These are phyloP conservation scores for Globomyces pollinis-pini DNA, from an alignment of 192 early-diverging fungal genomes.

Conservation along the genomic window DNA sequence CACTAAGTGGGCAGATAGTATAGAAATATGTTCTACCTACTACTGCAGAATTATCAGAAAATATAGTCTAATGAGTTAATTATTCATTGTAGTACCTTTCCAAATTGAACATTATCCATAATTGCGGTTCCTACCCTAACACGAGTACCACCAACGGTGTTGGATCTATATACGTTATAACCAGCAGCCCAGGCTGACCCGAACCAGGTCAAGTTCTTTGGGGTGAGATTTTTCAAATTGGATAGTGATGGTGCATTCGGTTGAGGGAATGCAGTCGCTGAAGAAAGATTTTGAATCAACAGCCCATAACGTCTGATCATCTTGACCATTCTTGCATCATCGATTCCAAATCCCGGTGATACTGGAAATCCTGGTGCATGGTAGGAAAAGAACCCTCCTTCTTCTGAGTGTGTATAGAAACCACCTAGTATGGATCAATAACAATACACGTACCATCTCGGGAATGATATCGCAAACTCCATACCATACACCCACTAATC, in stretches of 20 bases:
- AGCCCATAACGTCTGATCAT: neutral
- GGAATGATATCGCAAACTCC: constrained; percentile 33
- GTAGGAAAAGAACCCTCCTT: constrained; percentile 14
- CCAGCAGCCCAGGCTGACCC: constrained; percentile 6
- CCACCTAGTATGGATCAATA: too few relatives aligned
- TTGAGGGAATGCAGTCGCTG: neutral
- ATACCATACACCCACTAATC: constrained; percentile 30
- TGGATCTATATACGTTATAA: neutral
- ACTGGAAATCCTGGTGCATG: constrained; percentile 22
- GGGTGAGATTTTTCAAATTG: neutral
- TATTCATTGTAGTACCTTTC: too few relatives aligned
- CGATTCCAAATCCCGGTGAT: neutral
- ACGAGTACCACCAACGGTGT: neutral
- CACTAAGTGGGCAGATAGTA: too few relatives aligned
- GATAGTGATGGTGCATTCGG: neutral
- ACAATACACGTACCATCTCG: too few relatives aligned
- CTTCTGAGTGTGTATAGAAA: constrained; percentile 24
- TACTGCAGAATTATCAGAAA: too few relatives aligned
- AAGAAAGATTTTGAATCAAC: neutral
- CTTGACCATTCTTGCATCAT: neutral
- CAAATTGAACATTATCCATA: too few relatives aligned
- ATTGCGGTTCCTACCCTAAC: too few relatives aligned
- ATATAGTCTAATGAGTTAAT: too few relatives aligned
- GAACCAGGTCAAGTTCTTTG: neutral
- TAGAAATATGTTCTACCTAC: too few relatives aligned